Base-by-base conservation (phyloP, 106 monocot species). In the Apostasia shenzhenica region DNA sequence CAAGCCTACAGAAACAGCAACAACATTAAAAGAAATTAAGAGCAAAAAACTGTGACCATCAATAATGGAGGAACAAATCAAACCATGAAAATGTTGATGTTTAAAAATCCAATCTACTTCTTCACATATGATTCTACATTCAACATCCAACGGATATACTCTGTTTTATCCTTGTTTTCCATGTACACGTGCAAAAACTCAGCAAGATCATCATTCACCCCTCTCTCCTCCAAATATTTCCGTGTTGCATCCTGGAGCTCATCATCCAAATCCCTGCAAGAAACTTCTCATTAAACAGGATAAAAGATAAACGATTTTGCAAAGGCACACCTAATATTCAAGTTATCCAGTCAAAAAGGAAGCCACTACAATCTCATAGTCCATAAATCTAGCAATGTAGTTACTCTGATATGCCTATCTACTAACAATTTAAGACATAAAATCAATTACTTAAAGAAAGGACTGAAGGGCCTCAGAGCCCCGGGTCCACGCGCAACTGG, bases 151-250 rank as follows among this genome's bases (percentile, higher is more conserved):
- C 82, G 67, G 59, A 82, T 58, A 1, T 80, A 63, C 77, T 85
- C 89, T 5, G 62, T 47, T 66, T 80, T 80, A 46, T 78, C 89
- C 78, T 89, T 89, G 59, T 82, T 85, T 26, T 61, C 69, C 82
- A 85, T 80, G 62, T 85, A 89, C 38, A 72, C 68, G 61, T 85
- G 89, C 72, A 89, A 66, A 64, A 89, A 89, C 55, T 71, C 73
- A 8, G 89, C 85, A 51, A 89, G 84, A 2, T 89, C 82, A 70
- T 82, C 82, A 57, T 85, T 73, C 62, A 89, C 80, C 64, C 72
- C 85, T 51, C 89, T 77, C 41, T 80, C 77, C 80, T 80, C 75
- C 55, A 85, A 63, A 58, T 80, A 85, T 41, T 55, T 66, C 41
- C 41, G 39, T 61, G 85, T 66, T 39, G 74, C 56, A 54, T 55